Evolutionary conservation across 192 early-diverging fungal species (phyloP).

Genomic region (Entomortierella chlamydospora): DNA sequence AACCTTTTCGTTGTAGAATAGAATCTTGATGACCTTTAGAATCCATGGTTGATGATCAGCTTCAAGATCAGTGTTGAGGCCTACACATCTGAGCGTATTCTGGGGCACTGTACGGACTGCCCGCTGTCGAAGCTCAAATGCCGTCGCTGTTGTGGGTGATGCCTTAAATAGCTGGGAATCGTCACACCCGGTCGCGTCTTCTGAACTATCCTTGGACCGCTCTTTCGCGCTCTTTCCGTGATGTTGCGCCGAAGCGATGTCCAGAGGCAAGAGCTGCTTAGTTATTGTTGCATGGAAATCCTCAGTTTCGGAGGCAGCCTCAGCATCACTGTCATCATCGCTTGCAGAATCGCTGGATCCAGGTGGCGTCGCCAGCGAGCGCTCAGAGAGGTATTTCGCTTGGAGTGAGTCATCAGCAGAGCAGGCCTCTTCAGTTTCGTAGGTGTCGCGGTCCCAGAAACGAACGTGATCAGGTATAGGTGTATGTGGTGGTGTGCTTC

Average conservation of each 20-base stretch:
- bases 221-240: background rate
- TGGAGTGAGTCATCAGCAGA: background rate
- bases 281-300: background rate
- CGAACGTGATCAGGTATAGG: slow-evolving; percentile 35
- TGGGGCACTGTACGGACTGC: slow-evolving; percentile 55
- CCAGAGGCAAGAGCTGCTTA: slow-evolving; percentile 21
- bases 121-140: slow-evolving; percentile 45
- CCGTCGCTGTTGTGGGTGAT: slow-evolving; percentile 40
- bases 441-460: slow-evolving; percentile 6
- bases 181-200: slow-evolving; percentile 35
- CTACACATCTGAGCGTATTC: slow-evolving; percentile 69
- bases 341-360: slow-evolving; percentile 23
- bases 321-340: slow-evolving; percentile 17
- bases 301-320: background rate
- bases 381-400: background rate
- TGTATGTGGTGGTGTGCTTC: slow-evolving; percentile 43
- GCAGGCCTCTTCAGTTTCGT: background rate
- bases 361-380: slow-evolving; percentile 30
- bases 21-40: slow-evolving; percentile 65
- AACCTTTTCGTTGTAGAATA: slow-evolving; percentile 71
- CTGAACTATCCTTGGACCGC: slow-evolving; percentile 5
- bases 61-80: slow-evolving; percentile 70
- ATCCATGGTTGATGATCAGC: slow-evolving; percentile 60
- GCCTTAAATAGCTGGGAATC: slow-evolving; percentile 2
- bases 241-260: slow-evolving; percentile 37